phyloP scores from a whole-genome alignment of 768 basidiomycete genomes.

The Cystofilobasidium macerans region DNA sequence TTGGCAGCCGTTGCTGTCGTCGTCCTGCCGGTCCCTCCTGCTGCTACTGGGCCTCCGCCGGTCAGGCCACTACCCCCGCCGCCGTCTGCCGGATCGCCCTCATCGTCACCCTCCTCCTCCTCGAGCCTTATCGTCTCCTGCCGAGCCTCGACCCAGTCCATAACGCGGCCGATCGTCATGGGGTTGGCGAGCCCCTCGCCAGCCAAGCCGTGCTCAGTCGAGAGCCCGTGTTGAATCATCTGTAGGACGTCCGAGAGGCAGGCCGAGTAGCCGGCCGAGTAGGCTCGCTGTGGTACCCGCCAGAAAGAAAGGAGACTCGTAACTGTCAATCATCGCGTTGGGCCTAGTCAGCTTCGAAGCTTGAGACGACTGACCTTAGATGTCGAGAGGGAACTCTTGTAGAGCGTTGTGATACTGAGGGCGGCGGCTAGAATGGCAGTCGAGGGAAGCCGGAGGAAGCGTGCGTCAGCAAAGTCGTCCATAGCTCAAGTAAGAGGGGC shows the following conservation, averaged over 20 bases:
- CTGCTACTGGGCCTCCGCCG: not conserved
- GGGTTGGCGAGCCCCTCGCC: slow-evolving; percentile 24
- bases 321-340: slow-evolving; percentile 12
- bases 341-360: slow-evolving; percentile 14
- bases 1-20: not conserved
- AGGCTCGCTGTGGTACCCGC: not conserved
- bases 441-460: not conserved
- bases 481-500: no score
- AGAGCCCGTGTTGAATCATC: slow-evolving; percentile 28
- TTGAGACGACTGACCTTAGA: slow-evolving; percentile 27
- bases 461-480: no score
- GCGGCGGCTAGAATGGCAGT: slow-evolving; percentile 27
- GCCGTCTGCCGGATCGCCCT: not conserved
- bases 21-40: not conserved
- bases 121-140: slow-evolving; percentile 26
- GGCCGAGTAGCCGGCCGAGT: slow-evolving; percentile 26
- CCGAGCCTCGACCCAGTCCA: slow-evolving; percentile 32
- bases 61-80: not conserved
- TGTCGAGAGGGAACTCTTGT: slow-evolving; percentile 28
- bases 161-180: slow-evolving; percentile 29
- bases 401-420: slow-evolving; percentile 29
- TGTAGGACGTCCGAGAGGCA: slow-evolving; percentile 28
- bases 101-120: slow-evolving; percentile 21
- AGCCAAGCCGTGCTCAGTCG: slow-evolving; percentile 26
- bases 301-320: slow-evolving; percentile 14